Evolutionary conservation across 2,329 filamentous ascomycete genomes (phyloP).

Genomic region (Dactylonectria estremocensis): DNA sequence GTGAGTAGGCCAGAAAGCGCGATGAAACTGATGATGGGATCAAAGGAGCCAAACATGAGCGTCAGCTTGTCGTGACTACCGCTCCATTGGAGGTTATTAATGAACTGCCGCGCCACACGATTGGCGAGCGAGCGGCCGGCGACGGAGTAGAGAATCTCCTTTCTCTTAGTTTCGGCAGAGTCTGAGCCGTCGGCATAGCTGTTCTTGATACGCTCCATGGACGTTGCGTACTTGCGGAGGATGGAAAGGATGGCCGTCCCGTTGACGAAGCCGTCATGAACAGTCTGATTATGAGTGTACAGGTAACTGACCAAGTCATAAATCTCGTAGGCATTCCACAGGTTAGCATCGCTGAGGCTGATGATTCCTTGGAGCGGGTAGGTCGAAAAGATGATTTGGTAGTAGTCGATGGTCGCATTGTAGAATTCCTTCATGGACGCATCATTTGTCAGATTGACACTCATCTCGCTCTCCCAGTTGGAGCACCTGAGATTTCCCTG

Average conservation of each 20-base stretch:
- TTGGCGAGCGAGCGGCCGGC: constrained; percentile 67
- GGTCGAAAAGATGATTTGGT: constrained; percentile 59
- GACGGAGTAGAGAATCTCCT: constrained; percentile 60
- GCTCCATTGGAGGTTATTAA: constrained; percentile 57
- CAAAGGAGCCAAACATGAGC: constrained; percentile 68
- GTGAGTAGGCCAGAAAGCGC: constrained; percentile 63
- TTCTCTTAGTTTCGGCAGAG: constrained; percentile 56
- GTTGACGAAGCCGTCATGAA: constrained; percentile 56
- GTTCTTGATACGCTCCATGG: constrained; percentile 73
- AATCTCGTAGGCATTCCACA: constrained; percentile 66
- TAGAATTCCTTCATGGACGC: constrained; percentile 44
- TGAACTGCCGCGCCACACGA: constrained; percentile 61
- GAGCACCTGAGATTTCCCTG: constrained; percentile 58
- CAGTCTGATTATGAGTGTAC: constrained; percentile 65
- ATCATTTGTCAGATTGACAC: constrained; percentile 46
- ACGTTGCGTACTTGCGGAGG: constrained; percentile 75
- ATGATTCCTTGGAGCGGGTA: constrained; percentile 58
- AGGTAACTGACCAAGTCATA: constrained; percentile 71
- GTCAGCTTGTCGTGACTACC: constrained; percentile 64
- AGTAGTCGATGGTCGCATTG: constrained; percentile 56
- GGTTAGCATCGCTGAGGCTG: constrained; percentile 54
- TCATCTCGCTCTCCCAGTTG: constrained; percentile 54
- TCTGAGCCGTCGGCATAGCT: constrained; percentile 68
- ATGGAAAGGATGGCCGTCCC: constrained; percentile 54
- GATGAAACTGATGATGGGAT: constrained; percentile 71